Percentiles rank a stretch among this genome's conserved stretches.
Evolutionary conservation across 2,329 filamentous ascomycete genomes (phyloP).

Genomic region (Knoxdaviesia capensis): DNA sequence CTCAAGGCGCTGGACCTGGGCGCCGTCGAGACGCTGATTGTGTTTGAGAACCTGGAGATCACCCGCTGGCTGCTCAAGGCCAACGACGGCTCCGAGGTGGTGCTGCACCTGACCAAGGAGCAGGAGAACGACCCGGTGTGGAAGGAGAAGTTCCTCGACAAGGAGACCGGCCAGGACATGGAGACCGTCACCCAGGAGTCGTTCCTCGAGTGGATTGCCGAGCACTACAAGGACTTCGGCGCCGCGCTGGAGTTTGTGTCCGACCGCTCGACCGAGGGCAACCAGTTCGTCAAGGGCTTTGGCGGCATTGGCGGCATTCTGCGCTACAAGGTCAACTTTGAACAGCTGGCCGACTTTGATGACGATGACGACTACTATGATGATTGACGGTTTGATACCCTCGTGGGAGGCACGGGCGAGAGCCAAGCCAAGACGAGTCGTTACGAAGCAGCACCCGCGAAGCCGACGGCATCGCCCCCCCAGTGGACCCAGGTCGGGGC

Average conservation of each 20-base stretch:
- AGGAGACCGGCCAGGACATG: conserved; percentile 92
- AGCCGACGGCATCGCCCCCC: conserved; percentile 18
- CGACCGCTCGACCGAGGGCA: conserved; percentile 91
- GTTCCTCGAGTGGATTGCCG: conserved; percentile 98
- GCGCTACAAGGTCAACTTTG: conserved; percentile 99
- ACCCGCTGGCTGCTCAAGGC: conserved; percentile 81
- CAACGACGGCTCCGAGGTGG: conserved; percentile 47
- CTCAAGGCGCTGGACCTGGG: conserved; percentile 91
- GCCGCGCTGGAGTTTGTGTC: conserved; percentile 93
- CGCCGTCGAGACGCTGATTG: conserved; percentile 83
- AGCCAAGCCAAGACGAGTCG: conserved; percentile 23
- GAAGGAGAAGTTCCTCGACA: conserved; percentile 82
- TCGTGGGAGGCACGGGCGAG: conserved; percentile 73
- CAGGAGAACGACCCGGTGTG: conserved; percentile 46
- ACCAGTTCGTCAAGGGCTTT: conserved; percentile 99
- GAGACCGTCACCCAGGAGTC: conserved; percentile 71
- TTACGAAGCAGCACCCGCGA: conserved; percentile 17
- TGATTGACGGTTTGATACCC: conserved; percentile 81
- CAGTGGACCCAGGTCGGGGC: conserved; percentile 18
- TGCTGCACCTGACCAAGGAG: conserved; percentile 74
- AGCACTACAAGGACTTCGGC: conserved; percentile 96
- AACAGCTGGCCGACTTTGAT: conserved; percentile 86
- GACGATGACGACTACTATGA: conserved; percentile 91
- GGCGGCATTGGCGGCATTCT: conserved; percentile 95
- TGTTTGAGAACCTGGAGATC: conserved; percentile 93